Percentiles rank a stretch among this genome's conserved stretches.
Conservation (phyloP, 441 rosid genomes). For the Hypseocharis bilobata region DNA sequence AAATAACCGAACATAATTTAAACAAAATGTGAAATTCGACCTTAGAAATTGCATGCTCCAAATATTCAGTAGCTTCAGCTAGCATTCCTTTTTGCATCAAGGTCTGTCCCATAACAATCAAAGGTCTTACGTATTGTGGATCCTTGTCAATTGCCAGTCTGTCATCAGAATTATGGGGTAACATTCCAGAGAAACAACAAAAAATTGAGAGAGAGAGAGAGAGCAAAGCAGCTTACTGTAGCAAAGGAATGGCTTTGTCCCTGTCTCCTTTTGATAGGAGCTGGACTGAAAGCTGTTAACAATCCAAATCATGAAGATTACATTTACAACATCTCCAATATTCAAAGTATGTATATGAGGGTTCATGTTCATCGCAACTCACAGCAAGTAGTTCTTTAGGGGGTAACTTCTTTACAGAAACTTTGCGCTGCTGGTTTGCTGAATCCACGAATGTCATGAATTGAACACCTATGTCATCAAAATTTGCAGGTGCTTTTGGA, state of each 20-base stretch:
- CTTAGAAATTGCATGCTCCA: constrained; percentile 75
- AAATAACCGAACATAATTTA: not conserved
- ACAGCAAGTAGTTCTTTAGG: constrained; percentile 62
- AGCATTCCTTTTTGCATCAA: constrained; percentile 43
- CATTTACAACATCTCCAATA: constrained; percentile 3
- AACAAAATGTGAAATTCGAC: constrained; percentile 39
- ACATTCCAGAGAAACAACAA: not conserved
- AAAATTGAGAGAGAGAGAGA: not conserved
- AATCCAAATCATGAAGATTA: constrained; percentile 24
- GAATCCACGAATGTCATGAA: constrained; percentile 29
- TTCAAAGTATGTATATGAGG: constrained; percentile 11
- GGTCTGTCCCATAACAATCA: constrained; percentile 62
- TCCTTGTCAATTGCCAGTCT: constrained; percentile 71
- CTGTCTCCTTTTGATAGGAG: constrained; percentile 41
- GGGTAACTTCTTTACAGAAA: constrained; percentile 36
- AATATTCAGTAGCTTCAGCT: constrained; percentile 49
- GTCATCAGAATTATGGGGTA: constrained; percentile 23
- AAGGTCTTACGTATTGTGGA: constrained; percentile 47
- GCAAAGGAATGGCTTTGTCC: constrained; percentile 46
- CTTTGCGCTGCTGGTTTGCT: constrained; percentile 22
- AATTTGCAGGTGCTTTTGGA: constrained; percentile 21
- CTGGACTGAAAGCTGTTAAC: constrained; percentile 56
- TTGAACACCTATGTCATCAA: constrained; percentile 27
- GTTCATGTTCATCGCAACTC: constrained; percentile 28
- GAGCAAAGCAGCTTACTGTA: constrained; percentile 36